Percentiles rank a stretch among this genome's conserved stretches.
Evolutionary conservation across 768 basidiomycete genomes (phyloP).

Genomic region (Xerocomus brunneocitrinus): DNA sequence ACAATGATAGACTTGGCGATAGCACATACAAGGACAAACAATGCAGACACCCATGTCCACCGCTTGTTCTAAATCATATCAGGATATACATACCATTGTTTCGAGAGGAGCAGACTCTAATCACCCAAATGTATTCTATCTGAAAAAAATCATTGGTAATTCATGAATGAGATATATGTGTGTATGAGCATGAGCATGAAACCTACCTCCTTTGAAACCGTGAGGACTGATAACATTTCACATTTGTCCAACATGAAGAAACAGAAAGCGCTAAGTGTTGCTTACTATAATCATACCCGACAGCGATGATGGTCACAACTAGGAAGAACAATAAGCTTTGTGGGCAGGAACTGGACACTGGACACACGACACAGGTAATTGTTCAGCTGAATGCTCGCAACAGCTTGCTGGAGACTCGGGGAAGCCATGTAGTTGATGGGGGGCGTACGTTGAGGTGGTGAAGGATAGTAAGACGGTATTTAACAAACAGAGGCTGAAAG

Average conservation of each 20-base stretch:
- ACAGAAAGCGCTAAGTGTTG: background rate
- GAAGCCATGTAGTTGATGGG: background rate
- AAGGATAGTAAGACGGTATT: no score
- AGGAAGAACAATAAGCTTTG: background rate
- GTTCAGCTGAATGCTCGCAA: background rate
- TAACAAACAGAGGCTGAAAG: no score
- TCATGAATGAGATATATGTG: background rate
- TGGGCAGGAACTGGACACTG: no score
- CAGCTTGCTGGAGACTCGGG: background rate
- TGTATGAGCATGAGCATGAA: background rate
- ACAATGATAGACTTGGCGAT: background rate
- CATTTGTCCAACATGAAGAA: background rate
- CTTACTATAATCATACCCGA: constrained; percentile 1
- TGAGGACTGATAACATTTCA: background rate
- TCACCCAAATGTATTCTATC: constrained; percentile 3
- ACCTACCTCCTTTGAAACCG: background rate
- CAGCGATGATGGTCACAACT: background rate
- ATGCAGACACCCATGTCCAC: background rate
- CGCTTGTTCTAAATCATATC: background rate
- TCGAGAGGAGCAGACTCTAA: background rate
- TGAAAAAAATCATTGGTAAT: background rate
- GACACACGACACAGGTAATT: background rate
- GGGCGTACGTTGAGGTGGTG: background rate
- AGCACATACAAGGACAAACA: background rate
- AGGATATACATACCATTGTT: background rate